Base-by-base conservation (phyloP, 1,284 basidiomycete genomes). In the Cryptococcus neoformans region DNA sequence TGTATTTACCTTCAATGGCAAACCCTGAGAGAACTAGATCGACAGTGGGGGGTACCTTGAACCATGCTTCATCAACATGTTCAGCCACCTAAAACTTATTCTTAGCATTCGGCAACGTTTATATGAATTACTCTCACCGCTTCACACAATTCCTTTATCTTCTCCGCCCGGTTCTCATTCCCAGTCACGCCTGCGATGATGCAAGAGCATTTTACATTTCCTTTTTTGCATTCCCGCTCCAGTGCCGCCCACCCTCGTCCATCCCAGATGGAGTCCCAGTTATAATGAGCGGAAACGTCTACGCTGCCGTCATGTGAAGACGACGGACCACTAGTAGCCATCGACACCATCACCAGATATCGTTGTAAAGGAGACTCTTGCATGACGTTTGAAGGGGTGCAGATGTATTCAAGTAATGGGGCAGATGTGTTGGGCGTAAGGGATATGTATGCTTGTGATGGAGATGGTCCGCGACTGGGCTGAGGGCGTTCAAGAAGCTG, bases 61-160 rank as follows among this genome's bases (percentile, higher is more conserved):
- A 68, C 66, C 66, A 68, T 2, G 57, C 44, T 16, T 64, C 51
- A 40, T 65, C 65, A 5, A 51, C 28, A 14, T 38, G 45, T 16
- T 51, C 41, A 6, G 55, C 57, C 7, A 47, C 40, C 63, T 67
- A 17, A n/a, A 28, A 28, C 41, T 7, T 34, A 36, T 8, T 38
- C 8, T 49, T 36, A 49, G 47, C 35, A 7, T 9, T 17, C 16
- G 4, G 28, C 28, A 35, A 7, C 11, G 12, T 12, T 14, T 14
- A 12, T 21, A 40, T 44, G 34, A 7, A 14, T 11, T 49, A 42
- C 52, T 38, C 62, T 61, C 55, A 59, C 62, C 38, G 57, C 51
- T 48, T 55, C 17, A 37, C 59, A 62, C 44, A 64, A 41, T 7
- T n/a, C 40, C n/a, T 59, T 57, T 5, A 62, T 51, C 44, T 21